Base-by-base conservation (phyloP, 1,139 yeast species). In the Protomyces inundatus region DNA sequence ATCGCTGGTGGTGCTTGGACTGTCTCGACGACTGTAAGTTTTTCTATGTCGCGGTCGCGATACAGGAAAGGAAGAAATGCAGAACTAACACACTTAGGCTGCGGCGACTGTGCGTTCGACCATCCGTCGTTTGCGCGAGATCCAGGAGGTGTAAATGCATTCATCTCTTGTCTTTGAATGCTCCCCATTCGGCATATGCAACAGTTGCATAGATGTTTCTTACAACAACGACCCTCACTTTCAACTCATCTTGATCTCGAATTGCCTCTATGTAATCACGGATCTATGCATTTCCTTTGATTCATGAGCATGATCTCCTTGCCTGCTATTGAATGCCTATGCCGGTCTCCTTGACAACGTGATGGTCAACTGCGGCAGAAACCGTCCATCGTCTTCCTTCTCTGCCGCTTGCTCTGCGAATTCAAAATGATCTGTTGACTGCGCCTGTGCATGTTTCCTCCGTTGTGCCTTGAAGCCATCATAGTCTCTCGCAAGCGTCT, bases 1-100 rank as follows among this genome's bases (percentile, higher is more conserved):
- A 90, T 93, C 78, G 98, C 99, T 76, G 99, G 99, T 81, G 99
- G 98, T 86, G 99, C 99, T 82, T 95, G 95, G 93, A 86, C 97
- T 77, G 93, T 93, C 73, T 87, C 96, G 78, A 72, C 71, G 36
- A 72, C 68, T 36, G 62, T 58, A 35, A 9, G 54, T 48, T 16
- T n/a, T 42, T n/a, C 40, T 40, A 6, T 23, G 9, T 37, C 16
- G n/a, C 37, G 54, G 9, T 34, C n/a, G 23, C 37, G 9, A 9
- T 3, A 23, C 10, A 30, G 30, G 39, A 16, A 60, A 54, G 12
- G 10, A 37, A 10, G 42, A 37, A 36, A 7, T 12, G 10, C 12
- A 45, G 14, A n/a, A 4, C 23, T 50, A 46, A 30, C 68, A 68
- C 77, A 68, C 91, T 98, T 98, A 78, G 62, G 98, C 98, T 80